Percentiles rank a stretch among this genome's conserved stretches.
phyloP scores from a whole-genome alignment of 768 basidiomycete genomes.

The Atractiella rhizophila region DNA sequence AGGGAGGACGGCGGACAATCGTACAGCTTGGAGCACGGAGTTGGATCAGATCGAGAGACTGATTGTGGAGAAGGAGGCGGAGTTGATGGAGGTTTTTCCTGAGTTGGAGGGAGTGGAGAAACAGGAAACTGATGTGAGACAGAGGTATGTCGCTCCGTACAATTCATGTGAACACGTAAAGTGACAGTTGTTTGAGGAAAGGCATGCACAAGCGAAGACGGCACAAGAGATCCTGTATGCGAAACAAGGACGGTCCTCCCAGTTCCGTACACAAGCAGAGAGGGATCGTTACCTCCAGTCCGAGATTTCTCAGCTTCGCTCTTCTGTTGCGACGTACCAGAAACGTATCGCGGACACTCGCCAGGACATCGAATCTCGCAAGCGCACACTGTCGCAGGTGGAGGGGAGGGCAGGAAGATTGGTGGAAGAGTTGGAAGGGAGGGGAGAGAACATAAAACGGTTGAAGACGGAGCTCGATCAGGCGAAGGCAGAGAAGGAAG shows the following conservation, averaged over 20 bases:
- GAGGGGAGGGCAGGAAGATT: slow-evolving; percentile 28
- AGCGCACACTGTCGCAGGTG: slow-evolving; percentile 27
- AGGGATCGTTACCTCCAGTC: slow-evolving; percentile 56
- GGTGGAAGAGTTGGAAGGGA: slow-evolving; percentile 31
- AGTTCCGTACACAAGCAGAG: slow-evolving; percentile 57
- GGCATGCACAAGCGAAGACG: slow-evolving; percentile 46
- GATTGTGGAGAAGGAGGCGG: slow-evolving; percentile 37
- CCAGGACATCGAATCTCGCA: slow-evolving; percentile 16
- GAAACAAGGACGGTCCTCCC: slow-evolving; percentile 67
- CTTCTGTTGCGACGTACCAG: slow-evolving; percentile 32
- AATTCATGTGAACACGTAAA: too few relatives aligned
- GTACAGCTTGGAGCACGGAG: slow-evolving; percentile 39
- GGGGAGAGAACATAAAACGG: slow-evolving; percentile 33
- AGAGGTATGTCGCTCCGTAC: too few relatives aligned
- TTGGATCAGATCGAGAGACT: slow-evolving; percentile 34
- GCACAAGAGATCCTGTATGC: slow-evolving; percentile 49
- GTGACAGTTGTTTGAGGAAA: too few relatives aligned
- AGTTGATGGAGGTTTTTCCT: slow-evolving; percentile 40
- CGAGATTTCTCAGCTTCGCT: slow-evolving; percentile 45
- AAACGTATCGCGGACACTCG: slow-evolving; percentile 32
- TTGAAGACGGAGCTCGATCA: slow-evolving; percentile 32
- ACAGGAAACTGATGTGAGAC: slow-evolving; percentile 24
- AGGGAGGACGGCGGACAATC: slow-evolving; percentile 38
- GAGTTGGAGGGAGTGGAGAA: slow-evolving; percentile 36
- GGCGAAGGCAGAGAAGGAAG: slow-evolving; percentile 37